These are phyloP conservation scores for Kwoniella shivajii DNA, from an alignment of 1,284 basidiomycete species.

Conservation along the genomic window DNA sequence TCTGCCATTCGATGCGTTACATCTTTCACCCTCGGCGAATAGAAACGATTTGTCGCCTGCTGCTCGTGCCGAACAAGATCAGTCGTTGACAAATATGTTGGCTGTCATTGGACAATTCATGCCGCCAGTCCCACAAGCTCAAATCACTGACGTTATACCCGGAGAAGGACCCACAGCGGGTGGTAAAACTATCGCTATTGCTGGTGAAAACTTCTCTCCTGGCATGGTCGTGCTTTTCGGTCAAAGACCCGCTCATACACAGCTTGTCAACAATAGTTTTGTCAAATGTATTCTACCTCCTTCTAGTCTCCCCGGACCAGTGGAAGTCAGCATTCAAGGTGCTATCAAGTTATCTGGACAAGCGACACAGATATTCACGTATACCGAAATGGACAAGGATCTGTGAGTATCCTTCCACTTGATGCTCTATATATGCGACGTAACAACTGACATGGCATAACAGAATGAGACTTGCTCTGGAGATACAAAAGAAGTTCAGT, in stretches of 20 bases:
- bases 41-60: slow-evolving; percentile 15
- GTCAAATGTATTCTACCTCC: slow-evolving; percentile 91
- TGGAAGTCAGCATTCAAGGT: slow-evolving; percentile 82
- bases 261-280: slow-evolving; percentile 90
- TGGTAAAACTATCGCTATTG: slow-evolving; percentile 91
- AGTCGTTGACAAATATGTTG: slow-evolving; percentile 21
- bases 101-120: slow-evolving; percentile 15
- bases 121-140: slow-evolving; percentile 43
- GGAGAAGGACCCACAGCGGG: slow-evolving; percentile 88
- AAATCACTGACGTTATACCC: slow-evolving; percentile 70
- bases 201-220: slow-evolving; percentile 79
- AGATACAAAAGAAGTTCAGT: slow-evolving; percentile 41
- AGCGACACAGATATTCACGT: slow-evolving; percentile 41
- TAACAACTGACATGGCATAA: no score
- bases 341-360: slow-evolving; percentile 24
- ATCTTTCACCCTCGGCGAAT: slow-evolving; percentile 9
- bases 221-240: slow-evolving; percentile 79
- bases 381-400: slow-evolving; percentile 45
- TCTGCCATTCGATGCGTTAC: slow-evolving; percentile 21
- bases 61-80: slow-evolving; percentile 19
- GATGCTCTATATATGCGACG: no score
- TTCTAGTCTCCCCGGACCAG: slow-evolving; percentile 75
- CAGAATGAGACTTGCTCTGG: slow-evolving; percentile 47
- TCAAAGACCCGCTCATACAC: slow-evolving; percentile 76
- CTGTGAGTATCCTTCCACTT: slow-evolving; percentile 36